Base-by-base conservation (phyloP, 257 asterid genomes). In the Paraleonurus japonicus region DNA sequence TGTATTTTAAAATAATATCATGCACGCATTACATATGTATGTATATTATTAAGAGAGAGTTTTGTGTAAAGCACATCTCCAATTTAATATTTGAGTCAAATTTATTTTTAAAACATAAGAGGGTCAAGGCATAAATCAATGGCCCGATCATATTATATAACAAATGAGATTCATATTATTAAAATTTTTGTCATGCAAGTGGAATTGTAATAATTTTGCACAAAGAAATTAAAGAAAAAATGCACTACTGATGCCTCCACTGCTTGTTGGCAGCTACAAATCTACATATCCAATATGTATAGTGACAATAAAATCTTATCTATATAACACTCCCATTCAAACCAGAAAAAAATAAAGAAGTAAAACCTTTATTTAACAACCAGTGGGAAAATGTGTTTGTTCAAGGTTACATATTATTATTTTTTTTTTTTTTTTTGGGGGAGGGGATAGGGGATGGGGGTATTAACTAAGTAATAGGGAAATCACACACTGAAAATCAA, bases 351-450 rank as follows among this genome's bases (percentile, higher is more conserved):
- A 32, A 22, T n/a, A n/a, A 55, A 5, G 51, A 12, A 1, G 26
- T 1, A 27, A 30, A 62, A 28, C 13, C 61, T 71, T 72, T 71
- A 59, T 72, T 72, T n/a, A 60, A 5, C 19, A 53, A 58, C 41
- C 63, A 69, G 63, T 60, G 58, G 74, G 50, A 22, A 62, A 23
- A 55, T 72, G 70, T 47, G 65, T 51, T 67, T 22, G 43, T 61
- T 72, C 68, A 67, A 16, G 70, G 43, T 37, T 11, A 64, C 48
- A 51, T 3, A 53, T 20, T 30, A 17, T 60, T 39, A 12, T 12
- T n/a, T 2, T 1, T 12, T 7, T 13, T 55, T 35, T 19, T 4
- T 16, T n/a, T n/a, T n/a, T n/a, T n/a, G n/a, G n/a, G n/a, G n/a
- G n/a, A n/a, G n/a, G n/a, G n/a, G n/a, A 20, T 5, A 2, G 39